Evolutionary conservation across 768 basidiomycete species (phyloP), one percentile per base, ranked within the genome.

Genomic region (Neoboletus subvelutipes): DNA sequence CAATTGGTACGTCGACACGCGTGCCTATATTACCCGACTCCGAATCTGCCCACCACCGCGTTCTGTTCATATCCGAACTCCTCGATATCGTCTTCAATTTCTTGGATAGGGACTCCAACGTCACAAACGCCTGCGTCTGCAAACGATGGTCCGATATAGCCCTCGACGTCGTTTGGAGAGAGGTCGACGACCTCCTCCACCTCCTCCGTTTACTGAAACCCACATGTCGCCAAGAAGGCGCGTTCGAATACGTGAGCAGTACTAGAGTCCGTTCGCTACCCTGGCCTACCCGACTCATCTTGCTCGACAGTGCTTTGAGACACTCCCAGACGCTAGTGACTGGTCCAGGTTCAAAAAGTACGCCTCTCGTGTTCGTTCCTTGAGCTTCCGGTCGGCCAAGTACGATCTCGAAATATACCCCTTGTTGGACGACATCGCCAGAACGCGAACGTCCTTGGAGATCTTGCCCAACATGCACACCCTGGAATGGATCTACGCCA

Each of bases 271-370:
- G 2, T 28, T 18, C 26, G 0, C 40, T 29, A 2, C 20, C 5
- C 17, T 17, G 11, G 15, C 34, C 34, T 18, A 20, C 34, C 11
- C 33, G 4, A 34, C 59, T 54, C 28, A 67, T 31, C 11, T 29
- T 28, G 9, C 29, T 13, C 42, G 4, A 31, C 56, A 83, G 82
- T 65, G 53, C 45, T 84, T 84, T 59, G 64, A 67, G 13, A 70
- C 70, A 6, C 65, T 70, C 7, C 81, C 76, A 29, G 73, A 78
- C 28, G 68, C 79, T 13, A 73, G 63, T 15, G 82, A 84, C 71
- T 87, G 86, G 86, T 67, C 65, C 22, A 72, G 78, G 33, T 83
- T 86, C 62, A 74, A 80, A 54, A 77, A 75, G 43, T 88, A 86
- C 58, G 77, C 76, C n/a, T 63, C 69, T 18, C 79, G 81, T 45